A percentile compares a stretch with the other conserved stretches of the same genome.
These are phyloP conservation scores for Thelonectria blattea DNA, from an alignment of 2,329 filamentous ascomycete genomes.

Conservation along the genomic window DNA sequence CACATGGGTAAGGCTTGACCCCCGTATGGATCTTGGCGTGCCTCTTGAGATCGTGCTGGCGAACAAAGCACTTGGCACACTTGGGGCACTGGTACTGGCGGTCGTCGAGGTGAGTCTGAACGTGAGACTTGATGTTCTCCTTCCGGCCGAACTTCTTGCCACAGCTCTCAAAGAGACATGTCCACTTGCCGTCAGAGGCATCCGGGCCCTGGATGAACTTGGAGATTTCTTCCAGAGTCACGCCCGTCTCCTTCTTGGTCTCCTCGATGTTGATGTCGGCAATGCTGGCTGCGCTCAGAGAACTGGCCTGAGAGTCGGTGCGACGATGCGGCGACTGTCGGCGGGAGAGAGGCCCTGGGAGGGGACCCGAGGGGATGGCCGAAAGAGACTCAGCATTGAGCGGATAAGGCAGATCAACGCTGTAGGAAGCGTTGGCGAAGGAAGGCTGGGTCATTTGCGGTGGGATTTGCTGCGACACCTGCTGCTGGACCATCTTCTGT, in stretches of 20 bases:
- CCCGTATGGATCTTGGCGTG: conserved; percentile 98
- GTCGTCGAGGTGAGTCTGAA: conserved; percentile 97
- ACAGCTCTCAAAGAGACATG: conserved; percentile 78
- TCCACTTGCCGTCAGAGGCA: conserved; percentile 76
- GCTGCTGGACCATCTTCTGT: conserved; percentile 58
- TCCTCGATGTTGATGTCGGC: conserved; percentile 69
- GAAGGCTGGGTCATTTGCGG: conserved; percentile 50
- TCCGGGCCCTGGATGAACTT: conserved; percentile 77
- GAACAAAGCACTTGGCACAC: conserved; percentile 94
- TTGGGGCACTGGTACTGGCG: conserved; percentile 93
- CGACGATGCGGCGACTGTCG: conserved; percentile 54
- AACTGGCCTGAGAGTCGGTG: conserved; percentile 65
- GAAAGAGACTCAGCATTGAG: conserved; percentile 29
- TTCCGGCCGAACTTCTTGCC: conserved; percentile 93
- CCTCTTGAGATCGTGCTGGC: conserved; percentile 95
- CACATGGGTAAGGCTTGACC: conserved; percentile 92
- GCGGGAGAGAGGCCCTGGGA: conserved; percentile 28
- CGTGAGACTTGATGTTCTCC: conserved; percentile 98
- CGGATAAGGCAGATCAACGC: conserved; percentile 47
- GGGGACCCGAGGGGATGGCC: conserved; percentile 24
- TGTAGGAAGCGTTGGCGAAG: conserved; percentile 52
- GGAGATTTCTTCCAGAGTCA: conserved; percentile 84
- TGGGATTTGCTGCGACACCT: conserved; percentile 59
- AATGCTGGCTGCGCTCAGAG: conserved; percentile 64
- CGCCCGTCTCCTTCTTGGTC: conserved; percentile 77